A percentile compares a stretch with the other conserved stretches of the same genome.
Evolutionary conservation across 441 rosid genomes (phyloP).

Genomic region (Erodium trifolium): DNA sequence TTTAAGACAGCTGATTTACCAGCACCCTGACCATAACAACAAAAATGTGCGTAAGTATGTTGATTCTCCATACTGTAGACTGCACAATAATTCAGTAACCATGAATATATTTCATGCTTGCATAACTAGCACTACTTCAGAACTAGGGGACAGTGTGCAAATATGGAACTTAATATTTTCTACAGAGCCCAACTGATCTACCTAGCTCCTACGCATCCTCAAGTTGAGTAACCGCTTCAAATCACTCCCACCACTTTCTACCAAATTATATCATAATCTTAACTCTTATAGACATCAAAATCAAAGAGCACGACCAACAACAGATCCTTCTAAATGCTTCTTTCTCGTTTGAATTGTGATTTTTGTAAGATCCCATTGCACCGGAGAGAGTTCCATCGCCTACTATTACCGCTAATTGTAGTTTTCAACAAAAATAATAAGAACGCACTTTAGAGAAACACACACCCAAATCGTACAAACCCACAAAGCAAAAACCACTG

Average conservation of each 20-base stretch:
- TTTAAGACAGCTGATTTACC: conserved; percentile 90
- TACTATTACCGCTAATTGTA: no score
- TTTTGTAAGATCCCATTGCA: background rate
- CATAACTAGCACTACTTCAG: background rate
- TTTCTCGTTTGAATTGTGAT: background rate
- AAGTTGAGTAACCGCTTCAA: background rate
- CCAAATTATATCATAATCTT: background rate
- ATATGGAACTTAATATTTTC: background rate
- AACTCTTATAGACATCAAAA: no score
- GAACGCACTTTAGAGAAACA: background rate
- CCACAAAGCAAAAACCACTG: conserved; percentile 1
- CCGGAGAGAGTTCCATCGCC: no score
- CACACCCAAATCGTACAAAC: background rate
- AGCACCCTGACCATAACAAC: conserved; percentile 56
- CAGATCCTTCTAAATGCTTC: background rate
- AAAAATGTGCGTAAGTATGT: background rate
- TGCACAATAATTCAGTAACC: background rate
- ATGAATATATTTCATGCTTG: background rate
- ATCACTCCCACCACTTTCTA: background rate
- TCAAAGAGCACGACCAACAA: background rate
- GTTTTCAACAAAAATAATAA: no score
- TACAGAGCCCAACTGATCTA: conserved; percentile 1
- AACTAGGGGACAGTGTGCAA: no score
- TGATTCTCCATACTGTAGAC: background rate
- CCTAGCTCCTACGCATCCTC: background rate